Base-by-base conservation (phyloP, 768 basidiomycete species). In the Tylopilus rubrobrunneus region DNA sequence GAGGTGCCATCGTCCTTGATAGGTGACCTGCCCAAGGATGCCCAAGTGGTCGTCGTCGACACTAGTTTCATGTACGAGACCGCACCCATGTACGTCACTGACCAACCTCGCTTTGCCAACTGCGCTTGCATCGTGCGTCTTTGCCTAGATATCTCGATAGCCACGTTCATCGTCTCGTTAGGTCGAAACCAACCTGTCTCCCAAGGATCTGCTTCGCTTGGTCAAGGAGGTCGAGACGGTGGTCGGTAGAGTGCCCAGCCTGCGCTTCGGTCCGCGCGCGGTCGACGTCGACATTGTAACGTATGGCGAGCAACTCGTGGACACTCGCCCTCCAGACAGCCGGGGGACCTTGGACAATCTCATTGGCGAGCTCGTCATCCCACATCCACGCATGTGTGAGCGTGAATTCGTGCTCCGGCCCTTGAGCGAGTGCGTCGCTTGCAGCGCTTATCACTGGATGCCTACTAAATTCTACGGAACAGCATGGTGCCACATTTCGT, bases 11-110 rank as follows among this genome's bases (percentile, higher is more conserved):
- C 59, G 28, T 60, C 64, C 14, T 52, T 75, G 11, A 43, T 75
- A 12, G 17, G 23, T 1, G 61, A 60, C 31, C 41, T 65, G n/a
- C n/a, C n/a, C n/a, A n/a, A n/a, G n/a, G 0, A 68, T 31, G 68
- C 67, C 0, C 59, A 60, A 27, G 67, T 78, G 2, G 64, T 63
- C 15, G 75, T 96, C 28, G 68, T 85, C n/a, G n/a, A n/a, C 21
- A 94, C 92, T 1, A 93, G 92, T 65, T 90, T 93, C 71, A 66
- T 98, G 74, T 98, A 98, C 66, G 89, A 98, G 71, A 94, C 89
- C 19, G 78, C 86, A 11, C 92, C n/a, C n/a, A n/a, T n/a, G n/a
- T 98, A 99, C 67, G 87, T 96, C 42, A 82, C 82, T 11, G 87
- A 97, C 53, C 97, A 99, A 67, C n/a, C 88, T 12, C 73, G 76